Evolutionary conservation across 495 filamentous ascomycete genomes (phyloP).

Genomic region (Trichoderma gamsii): DNA sequence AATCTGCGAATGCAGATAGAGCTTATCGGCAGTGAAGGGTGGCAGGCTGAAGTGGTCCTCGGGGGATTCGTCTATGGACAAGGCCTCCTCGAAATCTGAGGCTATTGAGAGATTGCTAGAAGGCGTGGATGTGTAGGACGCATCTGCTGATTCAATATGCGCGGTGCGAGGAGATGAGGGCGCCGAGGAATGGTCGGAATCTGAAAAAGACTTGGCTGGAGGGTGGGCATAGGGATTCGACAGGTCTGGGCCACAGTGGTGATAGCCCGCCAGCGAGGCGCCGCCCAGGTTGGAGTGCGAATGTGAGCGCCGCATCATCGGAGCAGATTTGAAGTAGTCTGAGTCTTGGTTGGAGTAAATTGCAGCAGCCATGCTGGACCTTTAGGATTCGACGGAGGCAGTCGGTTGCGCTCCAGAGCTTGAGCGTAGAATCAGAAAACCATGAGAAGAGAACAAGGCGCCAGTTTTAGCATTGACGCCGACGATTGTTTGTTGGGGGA

Average conservation of each 20-base stretch:
- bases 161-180: slow-evolving; percentile 38
- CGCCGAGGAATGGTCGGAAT: slow-evolving; percentile 45
- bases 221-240: slow-evolving; percentile 27
- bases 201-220: slow-evolving; percentile 25
- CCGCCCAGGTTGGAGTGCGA: slow-evolving; percentile 41
- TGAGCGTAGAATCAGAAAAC: not conserved
- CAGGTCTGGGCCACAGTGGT: slow-evolving; percentile 30
- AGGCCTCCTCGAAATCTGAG: slow-evolving; percentile 44
- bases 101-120: slow-evolving; percentile 58
- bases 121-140: slow-evolving; percentile 50
- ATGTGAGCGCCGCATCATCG: slow-evolving; percentile 42
- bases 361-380: slow-evolving; percentile 39
- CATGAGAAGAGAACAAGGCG: not conserved
- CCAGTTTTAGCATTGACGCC: not conserved
- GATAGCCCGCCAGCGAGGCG: slow-evolving; percentile 25
- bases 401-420: not conserved
- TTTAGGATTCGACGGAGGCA: not conserved
- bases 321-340: slow-evolving; percentile 36
- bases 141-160: slow-evolving; percentile 34
- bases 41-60: slow-evolving; percentile 55
- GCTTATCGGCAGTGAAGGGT: slow-evolving; percentile 47
- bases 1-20: slow-evolving; percentile 34
- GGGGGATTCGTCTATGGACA: slow-evolving; percentile 25
- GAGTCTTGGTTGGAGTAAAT: slow-evolving; percentile 42
- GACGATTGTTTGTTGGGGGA: not conserved